Conservation (phyloP, 371 early-diverging fungal species). For the Lichtheimia ramosa region DNA sequence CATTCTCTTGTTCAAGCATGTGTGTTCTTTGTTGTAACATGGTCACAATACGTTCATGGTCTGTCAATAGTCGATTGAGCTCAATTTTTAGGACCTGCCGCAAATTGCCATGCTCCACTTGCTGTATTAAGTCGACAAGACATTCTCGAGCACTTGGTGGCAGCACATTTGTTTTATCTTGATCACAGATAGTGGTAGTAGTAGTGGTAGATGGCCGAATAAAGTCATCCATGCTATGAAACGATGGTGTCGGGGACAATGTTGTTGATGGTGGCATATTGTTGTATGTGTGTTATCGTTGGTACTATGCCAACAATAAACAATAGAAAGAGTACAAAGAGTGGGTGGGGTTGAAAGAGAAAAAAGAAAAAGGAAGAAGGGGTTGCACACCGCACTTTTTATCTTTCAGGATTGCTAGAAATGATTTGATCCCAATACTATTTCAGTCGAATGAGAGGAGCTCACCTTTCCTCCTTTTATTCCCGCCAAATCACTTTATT, state of each 20-base stretch:
- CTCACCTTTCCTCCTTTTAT: background rate
- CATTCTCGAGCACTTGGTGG: conserved; percentile 12
- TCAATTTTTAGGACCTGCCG: conserved; percentile 28
- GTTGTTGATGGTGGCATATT: conserved; percentile 3
- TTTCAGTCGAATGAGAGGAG: too few relatives aligned
- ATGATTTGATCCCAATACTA: too few relatives aligned
- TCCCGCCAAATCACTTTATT: conserved; percentile 5
- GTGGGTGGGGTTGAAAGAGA: background rate
- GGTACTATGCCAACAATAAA: background rate
- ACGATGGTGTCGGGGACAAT: background rate
- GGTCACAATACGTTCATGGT: conserved; percentile 30
- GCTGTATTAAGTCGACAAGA: conserved; percentile 19
- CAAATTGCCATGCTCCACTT: conserved; percentile 17
- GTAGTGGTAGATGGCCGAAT: conserved; percentile 7
- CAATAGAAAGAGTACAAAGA: conserved; percentile 4
- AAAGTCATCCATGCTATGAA: conserved; percentile 10
- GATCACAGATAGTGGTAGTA: background rate
- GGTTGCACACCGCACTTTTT: background rate
- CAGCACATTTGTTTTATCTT: conserved; percentile 5
- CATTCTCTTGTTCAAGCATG: conserved; percentile 34
- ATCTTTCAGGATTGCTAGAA: too few relatives aligned
- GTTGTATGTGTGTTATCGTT: background rate
- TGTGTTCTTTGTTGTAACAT: conserved; percentile 37
- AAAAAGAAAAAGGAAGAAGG: background rate
- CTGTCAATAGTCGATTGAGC: conserved; percentile 25